A percentile compares a stretch with the other conserved stretches of the same genome.
phyloP scores from a whole-genome alignment of 108 stramenopile genomes.

The Cyclotella choctawhatcheeana region DNA sequence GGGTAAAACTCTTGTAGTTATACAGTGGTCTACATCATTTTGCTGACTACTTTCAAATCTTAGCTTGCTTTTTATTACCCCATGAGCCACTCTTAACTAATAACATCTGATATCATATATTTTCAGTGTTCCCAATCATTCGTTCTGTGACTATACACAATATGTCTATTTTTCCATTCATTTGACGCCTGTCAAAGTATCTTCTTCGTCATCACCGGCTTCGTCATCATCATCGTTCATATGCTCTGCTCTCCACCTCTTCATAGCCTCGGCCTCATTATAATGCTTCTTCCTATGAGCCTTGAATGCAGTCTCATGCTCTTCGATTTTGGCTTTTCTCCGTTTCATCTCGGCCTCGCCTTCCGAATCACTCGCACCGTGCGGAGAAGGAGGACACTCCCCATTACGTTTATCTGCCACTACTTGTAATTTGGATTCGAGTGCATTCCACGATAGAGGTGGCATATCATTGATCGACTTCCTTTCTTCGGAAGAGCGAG shows the following conservation, averaged over 20 bases:
- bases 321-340: slow-evolving; percentile 40
- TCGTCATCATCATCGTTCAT: slow-evolving; percentile 54
- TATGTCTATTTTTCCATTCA: background rate
- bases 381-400: slow-evolving; percentile 51
- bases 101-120: too few species aligned
- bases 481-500: slow-evolving; percentile 58
- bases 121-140: background rate
- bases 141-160: background rate
- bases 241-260: slow-evolving; percentile 73
- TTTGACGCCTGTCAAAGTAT: background rate
- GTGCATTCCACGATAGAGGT: slow-evolving; percentile 55
- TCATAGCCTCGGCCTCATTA: slow-evolving; percentile 87
- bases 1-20: too few species aligned
- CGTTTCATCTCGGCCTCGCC: slow-evolving; percentile 26
- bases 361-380: slow-evolving; percentile 39
- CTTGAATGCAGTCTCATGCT: slow-evolving; percentile 65
- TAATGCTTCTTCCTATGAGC: slow-evolving; percentile 86
- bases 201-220: slow-evolving; percentile 54
- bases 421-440: slow-evolving; percentile 72
- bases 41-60: too few species aligned
- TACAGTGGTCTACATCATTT: too few species aligned
- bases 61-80: too few species aligned
- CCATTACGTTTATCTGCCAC: slow-evolving; percentile 67
- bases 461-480: slow-evolving; percentile 23
- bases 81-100: too few species aligned